Conservation (phyloP, 75 land plant genomes). For the Ceratopteris richardii region DNA sequence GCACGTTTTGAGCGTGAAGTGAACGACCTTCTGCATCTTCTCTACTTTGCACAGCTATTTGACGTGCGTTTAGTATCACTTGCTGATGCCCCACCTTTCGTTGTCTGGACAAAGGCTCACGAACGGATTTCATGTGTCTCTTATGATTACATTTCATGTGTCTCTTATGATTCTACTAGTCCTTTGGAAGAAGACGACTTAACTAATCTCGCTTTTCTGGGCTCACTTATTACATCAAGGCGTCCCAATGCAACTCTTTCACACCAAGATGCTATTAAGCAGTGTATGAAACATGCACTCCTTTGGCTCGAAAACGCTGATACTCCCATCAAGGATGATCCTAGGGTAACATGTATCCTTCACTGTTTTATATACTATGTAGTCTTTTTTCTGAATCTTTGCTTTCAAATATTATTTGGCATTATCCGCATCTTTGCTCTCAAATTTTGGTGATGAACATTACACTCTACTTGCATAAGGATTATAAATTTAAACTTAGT, state of each 20-base stretch:
- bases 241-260: constrained; percentile 52
- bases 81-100: constrained; percentile 48
- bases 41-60: constrained; percentile 74
- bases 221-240: constrained; percentile 46
- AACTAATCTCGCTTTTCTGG: constrained; percentile 40
- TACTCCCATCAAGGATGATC: constrained; percentile 30
- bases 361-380: no score
- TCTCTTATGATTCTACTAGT: constrained; percentile 76
- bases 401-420: no score
- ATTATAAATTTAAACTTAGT: no score
- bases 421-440: no score
- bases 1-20: constrained; percentile 15
- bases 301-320: constrained; percentile 55
- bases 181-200: constrained; percentile 63
- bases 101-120: constrained; percentile 59
- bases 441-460: no score
- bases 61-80: constrained; percentile 55
- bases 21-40: constrained; percentile 54
- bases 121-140: constrained; percentile 83
- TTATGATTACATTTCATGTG: constrained; percentile 87
- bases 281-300: constrained; percentile 56
- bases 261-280: constrained; percentile 53
- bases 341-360: constrained; percentile 44
- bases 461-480: no score
- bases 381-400: no score